A percentile compares a stretch with the other conserved stretches of the same genome.
These are phyloP conservation scores for Phytophthora ohioensis DNA, from an alignment of 352 stramenopile genomes.

Conservation along the genomic window DNA sequence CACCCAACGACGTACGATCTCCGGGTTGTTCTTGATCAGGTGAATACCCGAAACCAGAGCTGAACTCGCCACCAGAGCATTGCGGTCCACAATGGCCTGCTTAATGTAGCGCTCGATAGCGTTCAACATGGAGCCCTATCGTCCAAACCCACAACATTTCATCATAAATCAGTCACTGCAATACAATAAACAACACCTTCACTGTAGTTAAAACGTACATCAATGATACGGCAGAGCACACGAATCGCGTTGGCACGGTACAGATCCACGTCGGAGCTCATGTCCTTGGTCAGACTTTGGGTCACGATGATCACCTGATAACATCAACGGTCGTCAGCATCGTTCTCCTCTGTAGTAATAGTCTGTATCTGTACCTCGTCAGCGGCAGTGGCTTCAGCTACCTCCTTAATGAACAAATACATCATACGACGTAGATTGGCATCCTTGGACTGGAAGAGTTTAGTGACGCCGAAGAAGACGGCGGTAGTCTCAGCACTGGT, in stretches of 20 bases:
- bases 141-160: slow-evolving; percentile 1
- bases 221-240: slow-evolving; percentile 96
- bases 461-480: slow-evolving; percentile 99
- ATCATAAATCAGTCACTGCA: slow-evolving; percentile 19
- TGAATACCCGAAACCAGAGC: slow-evolving; percentile 97
- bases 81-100: slow-evolving; percentile 99
- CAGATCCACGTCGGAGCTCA: slow-evolving; percentile 98
- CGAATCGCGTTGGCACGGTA: slow-evolving; percentile 99
- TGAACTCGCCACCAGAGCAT: slow-evolving; percentile 96
- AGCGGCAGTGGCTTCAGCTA: slow-evolving; percentile 92
- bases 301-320: slow-evolving; percentile 99
- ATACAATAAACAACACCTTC: background rate
- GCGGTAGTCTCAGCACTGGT: slow-evolving; percentile 96
- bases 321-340: slow-evolving; percentile 26
- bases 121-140: slow-evolving; percentile 89
- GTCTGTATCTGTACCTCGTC: slow-evolving; percentile 58
- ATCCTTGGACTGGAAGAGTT: slow-evolving; percentile 99
- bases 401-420: slow-evolving; percentile 99
- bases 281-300: slow-evolving; percentile 99
- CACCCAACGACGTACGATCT: slow-evolving; percentile 96
- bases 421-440: slow-evolving; percentile 98
- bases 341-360: background rate
- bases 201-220: slow-evolving; percentile 54
- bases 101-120: slow-evolving; percentile 98
- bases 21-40: slow-evolving; percentile 93